phyloP scores from a whole-genome alignment of 2,329 filamentous ascomycete genomes.

The Calonectria henricotiae region DNA sequence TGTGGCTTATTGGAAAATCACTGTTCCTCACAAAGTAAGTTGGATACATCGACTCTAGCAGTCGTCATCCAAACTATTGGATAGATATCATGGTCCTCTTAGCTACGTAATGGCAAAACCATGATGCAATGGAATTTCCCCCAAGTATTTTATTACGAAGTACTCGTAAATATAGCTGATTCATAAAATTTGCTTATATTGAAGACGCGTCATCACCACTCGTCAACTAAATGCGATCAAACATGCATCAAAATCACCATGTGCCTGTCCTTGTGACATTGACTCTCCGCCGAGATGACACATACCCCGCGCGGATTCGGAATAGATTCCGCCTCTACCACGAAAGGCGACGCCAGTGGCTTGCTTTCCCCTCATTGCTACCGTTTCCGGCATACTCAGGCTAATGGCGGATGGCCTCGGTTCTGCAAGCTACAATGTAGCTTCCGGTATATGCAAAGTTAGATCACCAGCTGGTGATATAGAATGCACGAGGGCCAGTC shows the following conservation, averaged over 20 bases:
- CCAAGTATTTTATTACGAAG: background rate
- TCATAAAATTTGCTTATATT: background rate
- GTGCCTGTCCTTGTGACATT: background rate
- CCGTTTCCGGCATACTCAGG: conserved; percentile 16
- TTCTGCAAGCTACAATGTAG: background rate
- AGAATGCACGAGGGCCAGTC: background rate
- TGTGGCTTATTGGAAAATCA: background rate
- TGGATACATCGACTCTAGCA: background rate
- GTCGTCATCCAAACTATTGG: too few species aligned
- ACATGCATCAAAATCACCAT: background rate
- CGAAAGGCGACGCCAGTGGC: background rate
- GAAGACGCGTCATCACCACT: too few species aligned
- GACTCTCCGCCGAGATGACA: conserved; percentile 5
- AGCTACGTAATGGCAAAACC: background rate
- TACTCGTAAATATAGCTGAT: too few species aligned
- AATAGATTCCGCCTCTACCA: conserved; percentile 27
- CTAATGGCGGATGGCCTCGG: conserved; percentile 25
- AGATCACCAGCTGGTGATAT: background rate
- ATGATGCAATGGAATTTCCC: background rate
- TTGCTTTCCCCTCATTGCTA: background rate
- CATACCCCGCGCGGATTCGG: conserved; percentile 29
- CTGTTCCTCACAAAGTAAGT: background rate
- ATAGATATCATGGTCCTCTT: background rate
- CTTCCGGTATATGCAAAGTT: background rate
- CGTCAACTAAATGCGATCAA: background rate